Base-by-base conservation (phyloP, 257 asterid species). In the Przewalskia tangutica region DNA sequence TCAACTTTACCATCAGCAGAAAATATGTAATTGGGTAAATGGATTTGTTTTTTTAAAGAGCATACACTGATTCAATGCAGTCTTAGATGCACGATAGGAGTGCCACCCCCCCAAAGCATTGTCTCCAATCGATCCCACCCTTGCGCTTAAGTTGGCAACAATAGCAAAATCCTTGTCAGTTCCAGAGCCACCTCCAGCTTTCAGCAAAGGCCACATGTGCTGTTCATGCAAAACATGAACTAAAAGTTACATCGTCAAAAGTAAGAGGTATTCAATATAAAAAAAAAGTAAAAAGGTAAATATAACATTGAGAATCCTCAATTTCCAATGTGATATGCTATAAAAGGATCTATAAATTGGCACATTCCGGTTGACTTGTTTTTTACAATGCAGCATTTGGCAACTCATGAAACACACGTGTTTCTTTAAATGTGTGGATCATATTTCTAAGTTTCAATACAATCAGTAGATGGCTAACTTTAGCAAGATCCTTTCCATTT, bases 191-290 rank as follows among this genome's bases (percentile, higher is more conserved):
- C 97, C 97, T 84, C 99, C 97, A 59, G 82, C 90, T 88, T 89
- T 95, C 56, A 95, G 95, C 85, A 95, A 89, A 78, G 98, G 97
- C 98, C 98, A 91, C 97, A 95, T 91, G 85, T 95, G 95, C 98
- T 95, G 87, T 78, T 66, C 89, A 84, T 67, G 53, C 77, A 81
- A 82, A 88, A 81, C 84, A 79, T 40, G 40, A 81, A 68, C 6
- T 50, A 80, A 17, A 55, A 36, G 65, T 84, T 64, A 60, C 40
- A 8, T 50, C 3, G 50, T 54, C 66, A 42, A 50, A 6, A 44
- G 53, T 27, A 36, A 59, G 54, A 50, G 56, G 42, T 20, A 70
- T 36, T 16, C 65, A 20, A 10, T 56, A 6, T n/a, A 34, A 63
- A 34, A 40, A 34, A 40, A 23, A 62, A n/a, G 14, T 27, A 23